Conservation (phyloP, 345 rosid species). For the Linum usitatissimum region DNA sequence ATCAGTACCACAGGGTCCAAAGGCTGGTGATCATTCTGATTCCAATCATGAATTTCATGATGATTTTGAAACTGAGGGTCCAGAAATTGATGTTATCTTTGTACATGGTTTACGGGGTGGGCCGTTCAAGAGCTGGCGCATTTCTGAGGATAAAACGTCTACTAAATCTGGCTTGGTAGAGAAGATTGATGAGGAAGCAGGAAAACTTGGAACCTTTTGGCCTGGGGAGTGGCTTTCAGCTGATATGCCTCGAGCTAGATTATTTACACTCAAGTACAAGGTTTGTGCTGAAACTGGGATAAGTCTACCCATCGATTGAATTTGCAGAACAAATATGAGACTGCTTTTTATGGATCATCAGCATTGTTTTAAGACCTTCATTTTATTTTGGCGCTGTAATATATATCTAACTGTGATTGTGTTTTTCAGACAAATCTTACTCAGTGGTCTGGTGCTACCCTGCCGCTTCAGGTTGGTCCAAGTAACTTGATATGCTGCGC, state of each 20-base stretch:
- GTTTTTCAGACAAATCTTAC: conserved; percentile 75
- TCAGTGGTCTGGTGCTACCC: conserved; percentile 90
- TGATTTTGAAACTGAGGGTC: conserved; percentile 31
- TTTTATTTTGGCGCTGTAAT: conserved; percentile 1
- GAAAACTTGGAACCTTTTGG: conserved; percentile 94
- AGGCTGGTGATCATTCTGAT: conserved; percentile 21
- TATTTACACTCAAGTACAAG: conserved; percentile 89
- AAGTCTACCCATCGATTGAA: not conserved
- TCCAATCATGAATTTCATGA: conserved; percentile 23
- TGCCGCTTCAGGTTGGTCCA: conserved; percentile 81
- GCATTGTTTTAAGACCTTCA: not conserved
- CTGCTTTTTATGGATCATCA: not conserved
- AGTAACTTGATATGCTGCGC: not conserved
- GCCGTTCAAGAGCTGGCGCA: conserved; percentile 90
- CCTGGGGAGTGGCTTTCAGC: conserved; percentile 92
- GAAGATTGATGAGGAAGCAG: conserved; percentile 98
- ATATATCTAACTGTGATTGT: conserved; percentile 6
- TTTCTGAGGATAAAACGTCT: conserved; percentile 75
- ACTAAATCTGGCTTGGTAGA: conserved; percentile 93
- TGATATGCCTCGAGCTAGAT: conserved; percentile 79
- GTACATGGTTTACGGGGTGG: conserved; percentile 95
- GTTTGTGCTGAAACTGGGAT: conserved; percentile 33
- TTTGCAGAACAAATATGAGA: not conserved
- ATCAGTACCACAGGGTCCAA: conserved; percentile 18
- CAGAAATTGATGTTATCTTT: conserved; percentile 75